Evolutionary conservation across 1,284 basidiomycete species (phyloP), one percentile per base, ranked within the genome.

Genomic region (Marasmius sp.): DNA sequence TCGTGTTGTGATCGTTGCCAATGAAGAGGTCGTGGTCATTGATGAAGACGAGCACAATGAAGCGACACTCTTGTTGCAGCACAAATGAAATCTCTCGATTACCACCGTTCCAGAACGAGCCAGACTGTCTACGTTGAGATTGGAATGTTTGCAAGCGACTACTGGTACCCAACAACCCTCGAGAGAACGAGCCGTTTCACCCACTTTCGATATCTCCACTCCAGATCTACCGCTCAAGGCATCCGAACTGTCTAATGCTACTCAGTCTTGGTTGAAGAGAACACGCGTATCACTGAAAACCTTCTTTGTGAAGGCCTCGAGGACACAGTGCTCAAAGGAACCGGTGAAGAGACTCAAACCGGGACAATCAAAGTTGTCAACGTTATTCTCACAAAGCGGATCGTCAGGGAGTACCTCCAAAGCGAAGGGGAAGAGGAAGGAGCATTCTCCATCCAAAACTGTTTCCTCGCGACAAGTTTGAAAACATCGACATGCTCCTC

Each of bases 331-430:
- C 27, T 27, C 27, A 5, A 45, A 45, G 5, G 14, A 49, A 20
- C 18, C 10, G 10, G 69, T 67, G 39, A 74, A 73, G 65, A 70
- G 63, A 64, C 67, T 63, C 47, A 81, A 77, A 67, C 70, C 68
- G 1, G 81, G 83, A 0, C 89, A 91, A 70, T 73, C 80, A 39
- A 87, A 81, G 51, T 75, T 91, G 4, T 84, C 85, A n/a, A 76
- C 81, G 18, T 91, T 89, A 76, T 88, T 91, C 68, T 65, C 71
- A 27, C 11, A 12, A 20, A n/a, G 5, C 18, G 10, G 12, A 2
- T 18, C 48, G 11, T 49, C 48, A 27, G 27, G 27, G 27, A 27
- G 27, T 50, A 27, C 27, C 27, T 27, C 82, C 82, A 51, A 71
- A 78, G 50, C 65, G 75, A 14, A 71, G 53, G 7, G 22, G 20